A percentile compares a stretch with the other conserved stretches of the same genome.
Evolutionary conservation across 139 green algal species (phyloP).

Genomic region (Chlorella sp.): DNA sequence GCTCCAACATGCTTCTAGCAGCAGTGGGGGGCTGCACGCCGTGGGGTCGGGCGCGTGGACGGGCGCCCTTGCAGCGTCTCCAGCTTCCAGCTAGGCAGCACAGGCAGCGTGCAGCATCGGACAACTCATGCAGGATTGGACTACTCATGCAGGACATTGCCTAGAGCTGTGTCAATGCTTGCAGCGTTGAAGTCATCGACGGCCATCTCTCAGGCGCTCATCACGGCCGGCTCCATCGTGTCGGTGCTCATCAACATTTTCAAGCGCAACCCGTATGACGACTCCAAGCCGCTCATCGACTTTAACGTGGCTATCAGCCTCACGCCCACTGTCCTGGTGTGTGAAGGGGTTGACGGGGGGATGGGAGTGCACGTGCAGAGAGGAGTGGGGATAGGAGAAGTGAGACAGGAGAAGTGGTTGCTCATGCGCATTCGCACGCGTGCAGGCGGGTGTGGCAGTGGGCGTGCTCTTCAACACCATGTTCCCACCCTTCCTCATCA

Average conservation of each 20-base stretch:
- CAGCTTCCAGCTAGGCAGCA: background rate
- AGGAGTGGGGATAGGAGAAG: background rate
- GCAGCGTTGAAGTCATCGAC: constrained; percentile 15
- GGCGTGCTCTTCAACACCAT: constrained; percentile 23
- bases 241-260: constrained; percentile 10
- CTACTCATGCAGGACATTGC: no score
- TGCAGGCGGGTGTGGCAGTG: constrained; percentile 4
- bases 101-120: no score
- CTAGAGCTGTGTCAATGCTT: background rate
- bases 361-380: background rate
- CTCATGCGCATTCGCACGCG: background rate
- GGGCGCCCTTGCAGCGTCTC: background rate
- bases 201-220: constrained; percentile 18
- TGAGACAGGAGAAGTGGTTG: no score
- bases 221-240: constrained; percentile 13
- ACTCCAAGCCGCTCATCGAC: background rate
- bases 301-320: constrained; percentile 2
- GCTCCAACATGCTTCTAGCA: no score
- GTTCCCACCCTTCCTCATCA: constrained; percentile 11
- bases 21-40: no score
- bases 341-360: background rate
- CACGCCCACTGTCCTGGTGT: constrained; percentile 5
- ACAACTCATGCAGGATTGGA: background rate
- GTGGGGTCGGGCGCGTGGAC: background rate
- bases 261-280: background rate